Percentiles rank a stretch among this genome's conserved stretches.
Conservation (phyloP, 2,329 filamentous ascomycete genomes). For the Didymella pinodella region DNA sequence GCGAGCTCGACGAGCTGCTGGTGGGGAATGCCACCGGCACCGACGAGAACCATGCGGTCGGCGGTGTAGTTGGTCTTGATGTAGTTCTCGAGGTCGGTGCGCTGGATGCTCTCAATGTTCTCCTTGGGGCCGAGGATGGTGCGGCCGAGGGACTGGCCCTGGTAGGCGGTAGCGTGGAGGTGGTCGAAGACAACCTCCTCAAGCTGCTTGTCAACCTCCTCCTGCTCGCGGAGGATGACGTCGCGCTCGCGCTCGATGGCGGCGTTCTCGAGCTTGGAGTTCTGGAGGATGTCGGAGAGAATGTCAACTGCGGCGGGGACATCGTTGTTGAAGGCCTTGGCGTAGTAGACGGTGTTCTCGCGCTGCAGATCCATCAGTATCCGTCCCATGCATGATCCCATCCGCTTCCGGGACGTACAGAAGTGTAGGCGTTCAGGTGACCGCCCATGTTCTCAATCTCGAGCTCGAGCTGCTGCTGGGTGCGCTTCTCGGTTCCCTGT, state of each 20-base stretch:
- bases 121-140: constrained; percentile 97
- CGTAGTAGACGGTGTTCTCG: constrained; percentile 99
- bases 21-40: constrained; percentile 92
- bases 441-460: constrained; percentile 99
- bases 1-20: constrained; percentile 93
- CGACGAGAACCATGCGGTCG: constrained; percentile 98
- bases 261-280: constrained; percentile 93
- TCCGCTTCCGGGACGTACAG: constrained; percentile 66
- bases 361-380: constrained; percentile 65
- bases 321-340: constrained; percentile 98
- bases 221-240: constrained; percentile 97
- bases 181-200: constrained; percentile 99
- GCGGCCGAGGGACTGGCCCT: constrained; percentile 93
- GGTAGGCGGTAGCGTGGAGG: constrained; percentile 96
- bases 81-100: constrained; percentile 89
- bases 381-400: constrained; percentile 14
- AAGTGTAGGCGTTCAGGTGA: constrained; percentile 99
- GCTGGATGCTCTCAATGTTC: constrained; percentile 96
- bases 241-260: constrained; percentile 98
- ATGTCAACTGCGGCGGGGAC: constrained; percentile 97
- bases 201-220: constrained; percentile 99
- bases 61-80: constrained; percentile 99
- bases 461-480: constrained; percentile 96
- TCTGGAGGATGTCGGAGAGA: constrained; percentile 97
- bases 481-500: constrained; percentile 90